These are phyloP conservation scores for Alternaria sp. DNA, from an alignment of 2,329 filamentous ascomycete genomes.

Conservation along the genomic window DNA sequence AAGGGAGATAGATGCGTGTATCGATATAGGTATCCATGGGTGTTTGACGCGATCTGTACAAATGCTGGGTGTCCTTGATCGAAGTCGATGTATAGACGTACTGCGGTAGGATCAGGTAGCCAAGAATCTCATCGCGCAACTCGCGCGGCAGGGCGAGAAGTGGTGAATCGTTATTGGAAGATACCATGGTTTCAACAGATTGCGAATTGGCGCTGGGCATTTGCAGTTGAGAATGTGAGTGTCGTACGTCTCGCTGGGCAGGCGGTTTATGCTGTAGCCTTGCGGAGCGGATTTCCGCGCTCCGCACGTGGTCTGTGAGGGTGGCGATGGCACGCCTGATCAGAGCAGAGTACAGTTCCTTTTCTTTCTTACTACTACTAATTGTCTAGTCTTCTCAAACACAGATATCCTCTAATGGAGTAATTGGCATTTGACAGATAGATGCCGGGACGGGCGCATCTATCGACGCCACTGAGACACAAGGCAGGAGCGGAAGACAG, in stretches of 20 bases:
- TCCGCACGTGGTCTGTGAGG: conserved; percentile 2
- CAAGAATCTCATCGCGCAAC: conserved; percentile 35
- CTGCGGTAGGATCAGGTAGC: conserved; percentile 23
- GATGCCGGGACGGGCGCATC: background rate
- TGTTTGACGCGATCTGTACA: conserved; percentile 12
- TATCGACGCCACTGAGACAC: background rate
- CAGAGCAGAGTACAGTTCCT: background rate
- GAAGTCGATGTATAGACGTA: conserved; percentile 33
- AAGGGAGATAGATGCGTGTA: conserved; percentile 36
- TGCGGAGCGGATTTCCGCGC: conserved; percentile 2
- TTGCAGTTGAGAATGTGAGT: background rate
- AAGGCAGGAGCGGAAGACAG: background rate
- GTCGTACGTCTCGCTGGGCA: background rate
- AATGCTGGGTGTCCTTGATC: conserved; percentile 13
- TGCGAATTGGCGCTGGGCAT: background rate
- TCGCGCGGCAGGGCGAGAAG: conserved; percentile 35
- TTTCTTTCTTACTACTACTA: background rate
- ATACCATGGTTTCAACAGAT: background rate
- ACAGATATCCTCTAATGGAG: too few species aligned
- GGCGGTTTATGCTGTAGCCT: background rate
- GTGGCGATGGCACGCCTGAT: background rate
- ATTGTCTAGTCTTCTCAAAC: background rate
- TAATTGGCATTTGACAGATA: background rate
- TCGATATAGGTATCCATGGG: conserved; percentile 26
- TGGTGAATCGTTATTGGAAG: background rate